A percentile compares a stretch with the other conserved stretches of the same genome.
Conservation (phyloP, 78 protist species). For the Acrasis kona region DNA sequence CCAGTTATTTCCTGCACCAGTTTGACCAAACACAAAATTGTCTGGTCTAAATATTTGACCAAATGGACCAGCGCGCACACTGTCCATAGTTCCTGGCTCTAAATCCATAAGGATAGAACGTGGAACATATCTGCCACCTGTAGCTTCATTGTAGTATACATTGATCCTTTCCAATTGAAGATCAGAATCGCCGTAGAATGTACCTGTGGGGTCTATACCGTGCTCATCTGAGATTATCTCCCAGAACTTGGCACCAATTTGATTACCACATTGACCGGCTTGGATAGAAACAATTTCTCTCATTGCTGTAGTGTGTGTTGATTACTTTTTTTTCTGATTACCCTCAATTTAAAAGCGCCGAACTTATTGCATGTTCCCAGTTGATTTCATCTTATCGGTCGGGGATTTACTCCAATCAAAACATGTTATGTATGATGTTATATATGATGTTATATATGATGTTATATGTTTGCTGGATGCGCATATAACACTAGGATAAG, state of each 20-base stretch:
- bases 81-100: slow-evolving; percentile 96
- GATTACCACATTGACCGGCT: slow-evolving; percentile 94
- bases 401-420: too few species aligned
- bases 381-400: too few species aligned
- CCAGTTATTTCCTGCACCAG: slow-evolving; percentile 95
- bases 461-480: too few species aligned
- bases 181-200: slow-evolving; percentile 77
- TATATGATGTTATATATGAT: too few species aligned
- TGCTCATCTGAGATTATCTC: slow-evolving; percentile 92
- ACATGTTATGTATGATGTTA: too few species aligned
- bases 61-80: slow-evolving; percentile 80
- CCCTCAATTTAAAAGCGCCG: too few species aligned
- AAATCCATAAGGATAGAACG: slow-evolving; percentile 96
- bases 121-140: slow-evolving; percentile 90
- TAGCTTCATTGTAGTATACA: slow-evolving; percentile 94
- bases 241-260: slow-evolving; percentile 89
- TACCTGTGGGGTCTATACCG: slow-evolving; percentile 89
- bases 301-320: neutral
- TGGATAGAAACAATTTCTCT: neutral
- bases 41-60: slow-evolving; percentile 93
- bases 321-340: neutral
- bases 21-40: slow-evolving; percentile 85
- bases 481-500: too few species aligned
- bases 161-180: slow-evolving; percentile 92
- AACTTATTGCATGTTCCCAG: too few species aligned